phyloP scores from a whole-genome alignment of 2,329 filamentous ascomycete species.

The Trichoderma koningiopsis region DNA sequence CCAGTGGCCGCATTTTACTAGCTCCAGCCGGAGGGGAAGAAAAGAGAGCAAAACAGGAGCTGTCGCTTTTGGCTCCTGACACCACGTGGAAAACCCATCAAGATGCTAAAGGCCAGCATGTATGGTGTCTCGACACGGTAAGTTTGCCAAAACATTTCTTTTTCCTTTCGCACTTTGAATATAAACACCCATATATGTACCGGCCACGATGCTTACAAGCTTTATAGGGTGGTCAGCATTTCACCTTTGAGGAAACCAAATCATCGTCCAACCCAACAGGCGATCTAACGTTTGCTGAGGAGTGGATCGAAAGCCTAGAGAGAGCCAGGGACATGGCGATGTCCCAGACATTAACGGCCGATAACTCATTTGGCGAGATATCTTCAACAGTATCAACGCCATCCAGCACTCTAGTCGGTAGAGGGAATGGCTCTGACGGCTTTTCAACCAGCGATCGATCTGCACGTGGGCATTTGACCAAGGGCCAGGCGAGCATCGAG shows the following conservation, averaged over 20 bases:
- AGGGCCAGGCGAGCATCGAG: constrained; percentile 59
- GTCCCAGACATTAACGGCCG: constrained; percentile 69
- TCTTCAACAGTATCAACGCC: constrained; percentile 75
- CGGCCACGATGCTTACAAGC: neutral
- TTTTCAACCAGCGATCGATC: constrained; percentile 54
- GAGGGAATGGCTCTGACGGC: constrained; percentile 55
- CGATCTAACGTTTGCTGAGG: constrained; percentile 71
- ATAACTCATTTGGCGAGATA: constrained; percentile 68
- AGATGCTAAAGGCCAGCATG: constrained; percentile 83
- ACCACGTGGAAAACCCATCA: constrained; percentile 77
- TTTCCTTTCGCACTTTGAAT: neutral
- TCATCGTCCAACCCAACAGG: constrained; percentile 60
- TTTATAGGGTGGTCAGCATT: constrained; percentile 80
- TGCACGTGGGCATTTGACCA: constrained; percentile 60
- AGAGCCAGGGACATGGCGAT: constrained; percentile 82
- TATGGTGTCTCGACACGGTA: constrained; percentile 94
- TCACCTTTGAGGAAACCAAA: constrained; percentile 92
- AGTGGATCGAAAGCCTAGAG: constrained; percentile 91
- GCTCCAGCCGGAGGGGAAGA: constrained; percentile 91
- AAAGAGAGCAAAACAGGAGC: constrained; percentile 90
- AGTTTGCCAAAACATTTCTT: constrained; percentile 43
- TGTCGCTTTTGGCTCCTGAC: constrained; percentile 77
- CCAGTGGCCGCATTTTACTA: constrained; percentile 84
- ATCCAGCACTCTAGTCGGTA: constrained; percentile 68
- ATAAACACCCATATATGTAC: no score